Evolutionary conservation across 1,139 yeast genomes (phyloP).

Genomic region (Candida sp.): DNA sequence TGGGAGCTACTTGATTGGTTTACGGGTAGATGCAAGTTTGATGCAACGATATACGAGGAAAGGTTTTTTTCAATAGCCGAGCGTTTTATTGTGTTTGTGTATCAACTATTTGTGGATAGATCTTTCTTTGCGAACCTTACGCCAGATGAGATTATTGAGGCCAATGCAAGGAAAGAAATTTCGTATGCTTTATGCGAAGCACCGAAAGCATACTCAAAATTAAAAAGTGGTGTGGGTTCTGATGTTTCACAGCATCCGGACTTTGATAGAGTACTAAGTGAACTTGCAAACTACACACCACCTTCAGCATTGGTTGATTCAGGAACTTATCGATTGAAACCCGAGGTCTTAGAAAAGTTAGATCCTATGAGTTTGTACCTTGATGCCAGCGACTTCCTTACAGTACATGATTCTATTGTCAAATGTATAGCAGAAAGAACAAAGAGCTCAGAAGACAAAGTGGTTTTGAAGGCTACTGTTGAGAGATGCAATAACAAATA

Average conservation of each 20-base stretch:
- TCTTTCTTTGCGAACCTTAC: conserved; percentile 33
- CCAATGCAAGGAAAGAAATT: conserved; percentile 32
- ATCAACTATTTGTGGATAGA: conserved; percentile 56
- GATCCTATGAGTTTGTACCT: conserved; percentile 38
- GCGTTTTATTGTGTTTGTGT: conserved; percentile 52
- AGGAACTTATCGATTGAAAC: conserved; percentile 45
- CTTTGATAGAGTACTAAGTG: conserved; percentile 35
- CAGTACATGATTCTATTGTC: conserved; percentile 28
- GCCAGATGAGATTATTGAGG: conserved; percentile 19
- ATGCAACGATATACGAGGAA: conserved; percentile 55
- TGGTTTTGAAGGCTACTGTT: conserved; percentile 34
- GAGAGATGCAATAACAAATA: conserved; percentile 35
- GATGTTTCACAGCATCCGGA: conserved; percentile 30
- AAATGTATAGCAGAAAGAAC: conserved; percentile 22
- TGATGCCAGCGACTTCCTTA: conserved; percentile 32
- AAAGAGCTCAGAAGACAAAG: conserved; percentile 33
- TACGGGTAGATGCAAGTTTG: conserved; percentile 28
- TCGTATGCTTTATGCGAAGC: conserved; percentile 48
- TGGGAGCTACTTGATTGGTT: conserved; percentile 63
- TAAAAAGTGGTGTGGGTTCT: conserved; percentile 35
- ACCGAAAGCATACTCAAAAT: conserved; percentile 52
- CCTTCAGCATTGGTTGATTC: conserved; percentile 39
- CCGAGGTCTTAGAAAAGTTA: conserved; percentile 25
- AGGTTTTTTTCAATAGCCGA: conserved; percentile 49
- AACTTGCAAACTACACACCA: conserved; percentile 39